phyloP scores from a whole-genome alignment of 2,329 filamentous ascomycete species.

The Calonectria hawksworthii region DNA sequence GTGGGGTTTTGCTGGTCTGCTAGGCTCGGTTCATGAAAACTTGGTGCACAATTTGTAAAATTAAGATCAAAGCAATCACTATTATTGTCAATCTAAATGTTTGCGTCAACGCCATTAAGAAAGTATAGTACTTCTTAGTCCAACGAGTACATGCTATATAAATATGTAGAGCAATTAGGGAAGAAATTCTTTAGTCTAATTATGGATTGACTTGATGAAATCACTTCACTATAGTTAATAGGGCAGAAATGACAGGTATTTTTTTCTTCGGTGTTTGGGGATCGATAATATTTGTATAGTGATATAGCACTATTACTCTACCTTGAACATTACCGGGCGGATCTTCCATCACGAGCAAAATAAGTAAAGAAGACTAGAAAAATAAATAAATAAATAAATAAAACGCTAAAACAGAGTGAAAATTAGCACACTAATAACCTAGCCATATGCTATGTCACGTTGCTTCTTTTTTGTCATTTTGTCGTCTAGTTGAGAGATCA shows the following conservation, averaged over 20 bases:
- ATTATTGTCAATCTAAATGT: not conserved
- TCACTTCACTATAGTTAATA: too few species aligned
- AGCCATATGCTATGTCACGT: not conserved
- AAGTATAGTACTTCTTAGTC: not conserved
- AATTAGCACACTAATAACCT: too few species aligned
- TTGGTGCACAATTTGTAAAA: not conserved
- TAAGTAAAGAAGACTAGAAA: not conserved
- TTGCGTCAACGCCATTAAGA: not conserved
- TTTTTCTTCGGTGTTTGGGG: too few species aligned
- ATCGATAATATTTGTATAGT: too few species aligned
- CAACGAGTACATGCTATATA: not conserved
- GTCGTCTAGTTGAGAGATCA: not conserved
- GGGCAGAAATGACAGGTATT: too few species aligned
- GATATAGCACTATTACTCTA: too few species aligned
- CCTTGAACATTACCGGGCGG: too few species aligned
- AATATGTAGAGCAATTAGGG: not conserved
- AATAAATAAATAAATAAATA: accelerated
- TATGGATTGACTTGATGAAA: not conserved
- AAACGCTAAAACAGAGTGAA: too few species aligned
- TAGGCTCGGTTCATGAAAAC: not conserved
- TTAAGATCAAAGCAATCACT: not conserved
- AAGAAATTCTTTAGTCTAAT: not conserved
- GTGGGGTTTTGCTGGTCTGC: not conserved
- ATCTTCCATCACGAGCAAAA: not conserved
- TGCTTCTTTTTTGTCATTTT: not conserved